Percentiles rank a stretch among this genome's conserved stretches.
Conservation (phyloP, 257 asterid genomes). For the Echites panduratus region DNA sequence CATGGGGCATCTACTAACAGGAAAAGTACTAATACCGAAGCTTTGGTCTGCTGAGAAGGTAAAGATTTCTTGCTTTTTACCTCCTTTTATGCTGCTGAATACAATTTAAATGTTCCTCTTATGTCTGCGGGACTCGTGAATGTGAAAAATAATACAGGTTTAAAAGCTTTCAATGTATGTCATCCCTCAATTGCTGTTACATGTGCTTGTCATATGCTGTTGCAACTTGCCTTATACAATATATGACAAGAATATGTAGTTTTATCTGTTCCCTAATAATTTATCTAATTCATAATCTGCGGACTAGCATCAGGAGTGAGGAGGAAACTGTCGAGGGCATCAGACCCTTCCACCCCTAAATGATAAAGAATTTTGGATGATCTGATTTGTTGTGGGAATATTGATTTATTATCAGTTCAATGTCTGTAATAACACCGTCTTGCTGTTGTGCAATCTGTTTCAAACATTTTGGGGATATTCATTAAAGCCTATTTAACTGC, state of each 20-base stretch:
- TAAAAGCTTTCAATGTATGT: neutral
- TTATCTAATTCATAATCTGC: neutral
- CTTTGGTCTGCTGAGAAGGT: conserved; percentile 96
- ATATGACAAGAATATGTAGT: no score
- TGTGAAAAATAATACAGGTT: neutral
- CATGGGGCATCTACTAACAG: conserved; percentile 62
- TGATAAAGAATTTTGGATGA: neutral
- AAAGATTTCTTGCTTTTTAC: conserved; percentile 12
- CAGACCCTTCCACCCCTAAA: neutral
- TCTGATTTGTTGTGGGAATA: neutral
- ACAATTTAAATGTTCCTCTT: neutral
- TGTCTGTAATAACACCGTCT: neutral
- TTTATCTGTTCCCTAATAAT: neutral
- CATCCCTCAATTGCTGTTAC: neutral
- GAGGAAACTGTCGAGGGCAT: neutral
- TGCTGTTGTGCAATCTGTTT: neutral
- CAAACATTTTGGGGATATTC: neutral
- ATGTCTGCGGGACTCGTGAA: neutral
- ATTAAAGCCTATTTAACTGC: no score
- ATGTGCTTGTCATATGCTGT: neutral
- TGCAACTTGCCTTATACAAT: neutral
- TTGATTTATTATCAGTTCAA: neutral
- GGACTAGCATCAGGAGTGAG: neutral
- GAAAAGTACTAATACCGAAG: conserved; percentile 66
- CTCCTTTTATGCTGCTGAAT: neutral